Conservation (phyloP, 495 filamentous ascomycete species). For the Sordaria brevicollis region DNA sequence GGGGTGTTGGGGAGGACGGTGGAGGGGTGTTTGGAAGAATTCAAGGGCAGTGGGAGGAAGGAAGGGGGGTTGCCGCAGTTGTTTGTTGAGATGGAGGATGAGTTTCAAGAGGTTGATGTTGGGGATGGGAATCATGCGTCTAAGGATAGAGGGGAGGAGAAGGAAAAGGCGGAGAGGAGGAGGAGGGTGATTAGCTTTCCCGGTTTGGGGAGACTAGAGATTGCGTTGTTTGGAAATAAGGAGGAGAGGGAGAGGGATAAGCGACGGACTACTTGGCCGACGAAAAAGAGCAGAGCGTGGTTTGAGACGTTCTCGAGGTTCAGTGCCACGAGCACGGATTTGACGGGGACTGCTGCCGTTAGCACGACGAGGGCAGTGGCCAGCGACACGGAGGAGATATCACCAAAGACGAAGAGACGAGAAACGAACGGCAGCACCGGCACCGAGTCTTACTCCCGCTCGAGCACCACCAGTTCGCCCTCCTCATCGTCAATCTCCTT, state of each 20-base stretch:
- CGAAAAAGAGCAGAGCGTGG: slow-evolving; percentile 17
- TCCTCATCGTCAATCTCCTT: slow-evolving; percentile 13
- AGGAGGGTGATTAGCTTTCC: not conserved
- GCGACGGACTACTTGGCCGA: slow-evolving; percentile 19
- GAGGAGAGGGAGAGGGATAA: not conserved
- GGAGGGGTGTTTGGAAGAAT: slow-evolving; percentile 21
- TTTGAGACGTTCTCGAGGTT: slow-evolving; percentile 25
- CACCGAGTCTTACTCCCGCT: not conserved
- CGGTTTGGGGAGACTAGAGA: not conserved
- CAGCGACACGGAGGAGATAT: not conserved
- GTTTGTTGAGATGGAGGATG: not conserved
- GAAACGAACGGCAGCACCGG: not conserved
- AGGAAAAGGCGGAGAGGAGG: not conserved
- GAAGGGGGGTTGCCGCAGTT: not conserved
- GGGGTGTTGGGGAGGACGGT: slow-evolving; percentile 20
- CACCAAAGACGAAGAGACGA: not conserved
- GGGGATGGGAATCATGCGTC: not conserved
- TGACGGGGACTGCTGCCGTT: not conserved
- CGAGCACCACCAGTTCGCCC: slow-evolving; percentile 1
- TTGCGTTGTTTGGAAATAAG: not conserved
- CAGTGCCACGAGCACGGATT: slow-evolving; percentile 3
- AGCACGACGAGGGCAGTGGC: not conserved
- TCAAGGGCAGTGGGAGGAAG: slow-evolving; percentile 5
- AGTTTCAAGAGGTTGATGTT: not conserved
- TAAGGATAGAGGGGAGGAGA: not conserved